Conservation (phyloP, 192 early-diverging fungal genomes). For the Obelidium mucronatum region DNA sequence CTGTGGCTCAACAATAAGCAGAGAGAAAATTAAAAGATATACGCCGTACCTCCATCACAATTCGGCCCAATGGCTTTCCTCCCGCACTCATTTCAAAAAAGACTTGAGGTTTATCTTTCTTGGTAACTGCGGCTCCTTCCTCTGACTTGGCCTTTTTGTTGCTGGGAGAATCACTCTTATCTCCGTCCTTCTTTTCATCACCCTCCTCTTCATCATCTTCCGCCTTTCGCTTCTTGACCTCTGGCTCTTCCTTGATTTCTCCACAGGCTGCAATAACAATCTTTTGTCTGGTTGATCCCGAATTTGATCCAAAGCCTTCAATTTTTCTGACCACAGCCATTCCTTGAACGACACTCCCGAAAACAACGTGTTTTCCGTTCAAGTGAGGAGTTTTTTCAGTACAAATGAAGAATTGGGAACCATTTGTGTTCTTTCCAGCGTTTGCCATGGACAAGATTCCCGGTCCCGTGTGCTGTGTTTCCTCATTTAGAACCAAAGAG, state of each 20-base stretch:
- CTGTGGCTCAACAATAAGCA: constrained; percentile 2
- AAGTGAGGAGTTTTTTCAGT: constrained; percentile 85
- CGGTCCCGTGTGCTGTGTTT: constrained; percentile 52
- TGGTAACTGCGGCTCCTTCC: not conserved
- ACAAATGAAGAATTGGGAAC: constrained; percentile 94
- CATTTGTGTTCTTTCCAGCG: constrained; percentile 72
- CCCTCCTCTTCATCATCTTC: constrained; percentile 4
- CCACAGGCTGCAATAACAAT: constrained; percentile 79
- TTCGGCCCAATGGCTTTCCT: constrained; percentile 4
- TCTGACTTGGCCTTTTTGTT: constrained; percentile 16
- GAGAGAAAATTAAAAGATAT: not conserved
- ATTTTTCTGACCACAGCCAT: constrained; percentile 75
- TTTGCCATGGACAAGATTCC: constrained; percentile 67
- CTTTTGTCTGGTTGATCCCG: constrained; percentile 63
- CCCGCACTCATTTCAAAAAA: constrained; percentile 25
- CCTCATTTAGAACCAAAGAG: constrained; percentile 2
- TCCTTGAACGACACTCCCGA: constrained; percentile 60
- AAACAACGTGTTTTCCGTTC: constrained; percentile 64
- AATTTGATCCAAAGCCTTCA: constrained; percentile 70
- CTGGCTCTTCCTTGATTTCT: constrained; percentile 44
- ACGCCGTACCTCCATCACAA: constrained; percentile 5
- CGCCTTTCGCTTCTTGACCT: constrained; percentile 39
- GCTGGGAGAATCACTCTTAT: not conserved
- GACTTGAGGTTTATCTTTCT: constrained; percentile 1
- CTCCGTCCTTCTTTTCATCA: constrained; percentile 1